phyloP scores from a whole-genome alignment of 2,329 filamentous ascomycete genomes.

The Alternaria triticimaculans region DNA sequence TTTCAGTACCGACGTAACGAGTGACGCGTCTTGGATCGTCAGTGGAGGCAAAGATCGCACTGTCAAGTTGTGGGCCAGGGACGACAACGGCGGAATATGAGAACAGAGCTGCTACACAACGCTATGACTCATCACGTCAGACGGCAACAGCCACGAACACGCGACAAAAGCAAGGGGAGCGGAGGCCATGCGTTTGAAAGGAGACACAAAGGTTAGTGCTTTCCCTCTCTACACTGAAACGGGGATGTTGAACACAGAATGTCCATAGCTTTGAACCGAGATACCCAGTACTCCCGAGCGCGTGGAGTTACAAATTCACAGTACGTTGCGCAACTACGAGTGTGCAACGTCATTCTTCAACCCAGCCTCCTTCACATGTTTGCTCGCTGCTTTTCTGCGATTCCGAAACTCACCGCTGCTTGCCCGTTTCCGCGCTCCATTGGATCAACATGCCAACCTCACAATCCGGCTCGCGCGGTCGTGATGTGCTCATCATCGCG shows the following conservation, averaged over 20 bases:
- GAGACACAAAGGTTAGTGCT: conserved; percentile 19
- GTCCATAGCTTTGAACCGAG: conserved; percentile 22
- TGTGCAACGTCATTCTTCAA: conserved; percentile 2
- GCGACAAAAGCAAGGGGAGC: neutral
- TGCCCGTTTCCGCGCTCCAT: neutral
- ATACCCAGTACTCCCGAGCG: conserved; percentile 22
- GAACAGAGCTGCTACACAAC: neutral
- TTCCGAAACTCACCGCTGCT: conserved; percentile 2
- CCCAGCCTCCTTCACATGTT: neutral
- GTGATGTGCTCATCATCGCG: conserved; percentile 9
- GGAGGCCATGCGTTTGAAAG: conserved; percentile 8
- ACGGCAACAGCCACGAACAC: neutral
- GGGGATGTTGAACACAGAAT: conserved; percentile 18
- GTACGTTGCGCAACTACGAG: conserved; percentile 1
- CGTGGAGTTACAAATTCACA: conserved; percentile 15
- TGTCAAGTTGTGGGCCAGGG: conserved; percentile 93
- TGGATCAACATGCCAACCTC: conserved; percentile 1
- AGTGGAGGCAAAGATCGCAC: conserved; percentile 94
- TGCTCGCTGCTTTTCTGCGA: conserved; percentile 2
- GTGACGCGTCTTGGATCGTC: conserved; percentile 88
- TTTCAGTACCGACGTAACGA: conserved; percentile 85
- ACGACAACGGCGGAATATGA: conserved; percentile 55
- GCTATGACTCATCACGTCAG: neutral
- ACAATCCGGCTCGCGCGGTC: neutral
- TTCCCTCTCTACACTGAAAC: conserved; percentile 8